These are phyloP conservation scores for Babesia microti DNA, from an alignment of 169 alveolate species.

Conservation along the genomic window DNA sequence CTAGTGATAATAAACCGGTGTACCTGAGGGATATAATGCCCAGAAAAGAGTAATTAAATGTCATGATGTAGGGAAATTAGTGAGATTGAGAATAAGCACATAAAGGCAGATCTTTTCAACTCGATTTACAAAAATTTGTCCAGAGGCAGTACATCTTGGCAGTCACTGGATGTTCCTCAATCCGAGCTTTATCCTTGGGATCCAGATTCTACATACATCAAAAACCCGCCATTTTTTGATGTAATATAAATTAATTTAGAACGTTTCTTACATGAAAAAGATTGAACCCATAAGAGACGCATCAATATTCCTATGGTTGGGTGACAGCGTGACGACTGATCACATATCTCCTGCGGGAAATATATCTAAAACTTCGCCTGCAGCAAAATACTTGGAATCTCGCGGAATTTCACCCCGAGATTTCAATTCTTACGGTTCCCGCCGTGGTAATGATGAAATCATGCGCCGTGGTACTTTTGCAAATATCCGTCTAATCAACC, in stretches of 20 bases:
- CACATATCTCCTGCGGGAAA: conserved; percentile 97
- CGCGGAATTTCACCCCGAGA: conserved; percentile 77
- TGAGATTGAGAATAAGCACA: conserved; percentile 54
- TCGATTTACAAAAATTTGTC: conserved; percentile 79
- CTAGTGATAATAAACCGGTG: conserved; percentile 61
- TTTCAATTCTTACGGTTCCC: conserved; percentile 90
- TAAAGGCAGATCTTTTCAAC: conserved; percentile 83
- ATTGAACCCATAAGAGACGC: conserved; percentile 58
- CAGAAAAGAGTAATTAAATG: conserved; percentile 67
- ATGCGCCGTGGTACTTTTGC: conserved; percentile 96
- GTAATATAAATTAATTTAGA: conserved; percentile 41
- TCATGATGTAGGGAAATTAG: no score
- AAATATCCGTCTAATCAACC: conserved; percentile 84
- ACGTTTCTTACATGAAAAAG: conserved; percentile 18
- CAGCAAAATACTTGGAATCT: conserved; percentile 73
- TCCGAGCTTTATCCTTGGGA: conserved; percentile 84
- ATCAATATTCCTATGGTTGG: conserved; percentile 61
- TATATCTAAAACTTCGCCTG: conserved; percentile 87
- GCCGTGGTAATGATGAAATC: conserved; percentile 93
- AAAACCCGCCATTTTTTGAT: conserved; percentile 88
- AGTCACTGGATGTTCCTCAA: conserved; percentile 70
- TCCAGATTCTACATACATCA: conserved; percentile 83
- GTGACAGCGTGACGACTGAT: conserved; percentile 93
- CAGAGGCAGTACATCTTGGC: conserved; percentile 85
- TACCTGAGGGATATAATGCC: conserved; percentile 87